Evolutionary conservation across 192 early-diverging fungal species (phyloP).

Genomic region (Thoreauomyces humboldtii): DNA sequence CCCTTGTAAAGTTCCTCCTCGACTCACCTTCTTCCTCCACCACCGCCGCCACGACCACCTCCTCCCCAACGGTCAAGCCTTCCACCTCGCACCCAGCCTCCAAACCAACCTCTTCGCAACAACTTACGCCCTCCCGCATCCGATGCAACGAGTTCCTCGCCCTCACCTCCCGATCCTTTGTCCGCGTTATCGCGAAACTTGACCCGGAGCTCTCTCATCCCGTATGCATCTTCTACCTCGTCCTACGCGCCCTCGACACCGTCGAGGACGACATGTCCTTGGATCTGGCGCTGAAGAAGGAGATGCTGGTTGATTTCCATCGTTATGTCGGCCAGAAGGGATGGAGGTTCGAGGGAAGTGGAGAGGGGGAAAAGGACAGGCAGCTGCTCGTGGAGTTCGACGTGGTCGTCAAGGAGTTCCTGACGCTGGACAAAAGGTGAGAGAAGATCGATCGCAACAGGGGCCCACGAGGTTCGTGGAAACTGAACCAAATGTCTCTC

Average conservation of each 20-base stretch:
- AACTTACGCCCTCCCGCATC: slow-evolving; percentile 42
- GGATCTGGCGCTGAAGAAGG: slow-evolving; percentile 68
- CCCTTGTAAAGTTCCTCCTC: slow-evolving; percentile 59
- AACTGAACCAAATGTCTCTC: not conserved
- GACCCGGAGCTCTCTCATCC: slow-evolving; percentile 48
- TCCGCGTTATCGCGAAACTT: slow-evolving; percentile 82
- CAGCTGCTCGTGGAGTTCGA: slow-evolving; percentile 86
- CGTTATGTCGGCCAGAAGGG: slow-evolving; percentile 70
- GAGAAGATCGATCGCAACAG: too few relatives aligned
- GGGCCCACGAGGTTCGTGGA: too few relatives aligned
- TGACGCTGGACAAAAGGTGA: slow-evolving; percentile 61
- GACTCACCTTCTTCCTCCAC: slow-evolving; percentile 3
- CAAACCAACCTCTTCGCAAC: slow-evolving; percentile 35
- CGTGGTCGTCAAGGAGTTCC: slow-evolving; percentile 85
- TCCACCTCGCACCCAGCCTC: slow-evolving; percentile 42
- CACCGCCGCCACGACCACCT: slow-evolving; percentile 8
- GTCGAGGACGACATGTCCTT: slow-evolving; percentile 99
- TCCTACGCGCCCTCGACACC: slow-evolving; percentile 94
- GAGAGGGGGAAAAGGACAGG: slow-evolving; percentile 92
- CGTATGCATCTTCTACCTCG: slow-evolving; percentile 94
- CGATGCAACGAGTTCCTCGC: slow-evolving; percentile 88
- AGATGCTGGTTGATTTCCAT: slow-evolving; percentile 78
- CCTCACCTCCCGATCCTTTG: slow-evolving; percentile 94
- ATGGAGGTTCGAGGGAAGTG: slow-evolving; percentile 62
- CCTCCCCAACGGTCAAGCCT: not conserved